A percentile compares a stretch with the other conserved stretches of the same genome.
These are phyloP conservation scores for Pleurotus citrinopileatus DNA, from an alignment of 768 basidiomycete genomes.

Conservation along the genomic window DNA sequence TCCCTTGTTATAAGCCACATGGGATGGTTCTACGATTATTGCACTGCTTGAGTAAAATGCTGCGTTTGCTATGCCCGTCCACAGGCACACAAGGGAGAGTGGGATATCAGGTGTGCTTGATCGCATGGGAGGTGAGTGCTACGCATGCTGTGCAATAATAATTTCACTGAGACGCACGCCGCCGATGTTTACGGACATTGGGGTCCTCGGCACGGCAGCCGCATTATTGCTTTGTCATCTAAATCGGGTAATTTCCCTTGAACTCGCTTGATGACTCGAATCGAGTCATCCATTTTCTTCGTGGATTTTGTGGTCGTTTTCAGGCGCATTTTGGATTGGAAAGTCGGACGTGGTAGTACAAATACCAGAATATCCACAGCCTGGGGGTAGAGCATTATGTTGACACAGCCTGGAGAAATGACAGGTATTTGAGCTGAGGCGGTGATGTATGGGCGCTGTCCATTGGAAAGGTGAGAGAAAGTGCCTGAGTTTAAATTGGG, in stretches of 20 bases:
- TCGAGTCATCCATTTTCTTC: background rate
- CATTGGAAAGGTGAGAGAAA: background rate
- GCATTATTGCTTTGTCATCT: background rate
- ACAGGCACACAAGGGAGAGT: background rate
- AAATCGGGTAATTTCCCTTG: background rate
- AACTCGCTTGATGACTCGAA: background rate
- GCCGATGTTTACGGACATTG: conserved; percentile 2
- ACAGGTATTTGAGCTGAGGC: background rate
- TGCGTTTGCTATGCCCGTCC: background rate
- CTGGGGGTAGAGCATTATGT: background rate
- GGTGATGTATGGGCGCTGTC: background rate
- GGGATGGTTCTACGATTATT: background rate
- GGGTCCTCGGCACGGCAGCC: background rate
- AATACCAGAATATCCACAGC: background rate
- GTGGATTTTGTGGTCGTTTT: background rate
- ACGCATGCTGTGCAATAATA: conserved; percentile 6
- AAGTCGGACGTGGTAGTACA: background rate
- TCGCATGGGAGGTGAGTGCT: background rate
- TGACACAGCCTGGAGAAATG: background rate
- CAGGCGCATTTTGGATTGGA: background rate
- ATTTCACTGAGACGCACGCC: background rate
- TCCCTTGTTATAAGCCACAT: no score
- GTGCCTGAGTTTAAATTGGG: conserved; percentile 9
- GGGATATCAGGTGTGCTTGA: background rate
- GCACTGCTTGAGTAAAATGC: background rate